Conservation (phyloP, 441 rosid genomes). For the Rhodomyrtus psidioides region DNA sequence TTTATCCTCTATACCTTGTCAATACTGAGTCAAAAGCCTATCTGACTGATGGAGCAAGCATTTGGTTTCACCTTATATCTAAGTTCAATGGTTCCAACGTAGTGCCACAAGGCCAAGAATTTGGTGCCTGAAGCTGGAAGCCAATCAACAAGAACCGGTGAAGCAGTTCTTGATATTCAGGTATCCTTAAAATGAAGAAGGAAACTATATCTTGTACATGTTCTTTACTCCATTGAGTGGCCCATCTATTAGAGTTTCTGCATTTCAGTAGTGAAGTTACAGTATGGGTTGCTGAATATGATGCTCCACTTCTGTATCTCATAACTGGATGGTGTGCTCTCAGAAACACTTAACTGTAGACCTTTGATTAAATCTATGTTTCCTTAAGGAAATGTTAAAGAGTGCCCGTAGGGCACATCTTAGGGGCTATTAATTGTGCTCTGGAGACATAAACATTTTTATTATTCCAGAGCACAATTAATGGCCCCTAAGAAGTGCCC, state of each 20-base stretch:
- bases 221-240: neutral
- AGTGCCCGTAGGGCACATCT: neutral
- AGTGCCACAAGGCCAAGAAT: conserved; percentile 99
- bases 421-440: too few relatives aligned
- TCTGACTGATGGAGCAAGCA: conserved; percentile 8
- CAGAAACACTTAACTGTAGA: neutral
- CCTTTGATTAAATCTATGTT: neutral
- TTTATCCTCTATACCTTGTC: conserved; percentile 2
- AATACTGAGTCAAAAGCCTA: neutral
- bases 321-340: neutral
- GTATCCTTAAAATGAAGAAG: conserved; percentile 18
- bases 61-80: conserved; percentile 19
- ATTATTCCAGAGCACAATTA: too few relatives aligned
- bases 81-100: conserved; percentile 25
- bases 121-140: conserved; percentile 99
- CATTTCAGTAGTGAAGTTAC: neutral
- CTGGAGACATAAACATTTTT: too few relatives aligned
- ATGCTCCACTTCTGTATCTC: neutral
- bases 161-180: conserved; percentile 97
- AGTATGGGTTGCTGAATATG: neutral
- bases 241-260: neutral
- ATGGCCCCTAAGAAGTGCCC: too few relatives aligned
- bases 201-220: neutral
- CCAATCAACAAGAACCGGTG: conserved; percentile 98
- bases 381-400: neutral